These are phyloP conservation scores for Agrocybe chaxingu DNA, from an alignment of 768 basidiomycete genomes.

Conservation along the genomic window DNA sequence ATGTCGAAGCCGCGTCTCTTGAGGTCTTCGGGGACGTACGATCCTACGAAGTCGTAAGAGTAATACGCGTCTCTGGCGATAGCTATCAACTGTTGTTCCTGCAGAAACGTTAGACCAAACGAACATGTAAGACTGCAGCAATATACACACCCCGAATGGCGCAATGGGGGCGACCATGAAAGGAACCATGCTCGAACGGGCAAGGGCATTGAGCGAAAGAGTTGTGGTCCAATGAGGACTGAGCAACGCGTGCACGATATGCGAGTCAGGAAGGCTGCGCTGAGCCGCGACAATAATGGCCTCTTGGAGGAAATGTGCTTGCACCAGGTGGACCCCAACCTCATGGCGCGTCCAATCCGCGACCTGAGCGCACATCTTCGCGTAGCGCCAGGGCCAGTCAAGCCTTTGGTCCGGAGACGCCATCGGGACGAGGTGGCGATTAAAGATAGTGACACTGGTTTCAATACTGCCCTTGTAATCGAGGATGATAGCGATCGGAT, in stretches of 20 bases:
- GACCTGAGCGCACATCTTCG: constrained; percentile 25
- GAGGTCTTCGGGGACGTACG: constrained; percentile 25
- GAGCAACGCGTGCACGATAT: constrained; percentile 23
- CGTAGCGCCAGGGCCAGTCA: constrained; percentile 32
- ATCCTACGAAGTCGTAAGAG: constrained; percentile 22
- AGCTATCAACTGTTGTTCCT: constrained; percentile 10
- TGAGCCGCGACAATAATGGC: constrained; percentile 27
- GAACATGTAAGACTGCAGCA: too few species aligned
- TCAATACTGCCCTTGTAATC: constrained; percentile 26
- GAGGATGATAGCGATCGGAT: constrained; percentile 26
- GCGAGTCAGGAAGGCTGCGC: constrained; percentile 18
- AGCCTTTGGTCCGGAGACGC: constrained; percentile 9
- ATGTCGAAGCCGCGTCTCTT: constrained; percentile 24
- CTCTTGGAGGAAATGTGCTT: constrained; percentile 29
- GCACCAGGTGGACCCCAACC: constrained; percentile 22
- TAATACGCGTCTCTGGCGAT: constrained; percentile 19
- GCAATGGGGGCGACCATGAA: constrained; percentile 13
- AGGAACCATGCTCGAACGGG: constrained; percentile 23
- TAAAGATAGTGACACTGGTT: constrained; percentile 25
- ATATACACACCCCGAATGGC: too few species aligned
- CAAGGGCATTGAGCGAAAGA: constrained; percentile 23
- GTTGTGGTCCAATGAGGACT: constrained; percentile 27
- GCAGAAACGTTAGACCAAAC: constrained; percentile 14
- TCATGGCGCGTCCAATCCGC: constrained; percentile 29
- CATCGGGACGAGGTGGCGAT: constrained; percentile 15